Conservation (phyloP, 192 early-diverging fungal genomes). For the Endogone sp. region DNA sequence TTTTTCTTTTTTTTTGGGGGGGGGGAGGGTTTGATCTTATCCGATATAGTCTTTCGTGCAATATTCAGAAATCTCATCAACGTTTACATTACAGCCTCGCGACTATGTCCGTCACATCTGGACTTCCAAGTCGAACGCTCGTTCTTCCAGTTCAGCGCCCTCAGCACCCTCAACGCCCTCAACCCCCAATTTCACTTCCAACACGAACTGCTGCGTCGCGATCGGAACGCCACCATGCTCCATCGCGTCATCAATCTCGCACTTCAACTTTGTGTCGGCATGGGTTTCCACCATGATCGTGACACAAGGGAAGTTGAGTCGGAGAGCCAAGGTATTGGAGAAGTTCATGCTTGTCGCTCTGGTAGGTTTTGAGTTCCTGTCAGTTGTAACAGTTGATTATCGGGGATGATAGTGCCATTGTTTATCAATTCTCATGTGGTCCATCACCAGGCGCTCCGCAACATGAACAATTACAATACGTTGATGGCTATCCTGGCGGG, state of each 20-base stretch:
- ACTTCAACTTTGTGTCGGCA: conserved; percentile 69
- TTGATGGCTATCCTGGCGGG: conserved; percentile 74
- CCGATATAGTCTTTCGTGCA: too few relatives aligned
- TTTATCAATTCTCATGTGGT: neutral
- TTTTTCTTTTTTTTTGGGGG: too few relatives aligned
- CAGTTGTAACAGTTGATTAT: neutral
- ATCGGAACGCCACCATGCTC: conserved; percentile 7
- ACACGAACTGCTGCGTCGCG: neutral
- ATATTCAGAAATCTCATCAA: too few relatives aligned
- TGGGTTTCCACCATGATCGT: conserved; percentile 72
- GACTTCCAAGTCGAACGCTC: conserved; percentile 32
- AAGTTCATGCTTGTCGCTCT: conserved; percentile 70
- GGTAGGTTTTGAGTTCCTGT: conserved; percentile 23
- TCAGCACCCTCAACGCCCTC: neutral
- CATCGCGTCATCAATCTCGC: conserved; percentile 57
- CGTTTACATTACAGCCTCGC: conserved; percentile 39
- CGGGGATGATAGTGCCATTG: neutral
- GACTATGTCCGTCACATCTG: conserved; percentile 59
- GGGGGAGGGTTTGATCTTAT: too few relatives aligned
- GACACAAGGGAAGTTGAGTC: conserved; percentile 52
- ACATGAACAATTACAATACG: conserved; percentile 71
- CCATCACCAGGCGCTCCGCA: conserved; percentile 44
- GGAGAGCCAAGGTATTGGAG: conserved; percentile 57
- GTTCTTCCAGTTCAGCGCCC: conserved; percentile 6
- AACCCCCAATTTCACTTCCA: neutral